These are phyloP conservation scores for Botrytis medusae DNA, from an alignment of 2,329 filamentous ascomycete species.

Conservation along the genomic window DNA sequence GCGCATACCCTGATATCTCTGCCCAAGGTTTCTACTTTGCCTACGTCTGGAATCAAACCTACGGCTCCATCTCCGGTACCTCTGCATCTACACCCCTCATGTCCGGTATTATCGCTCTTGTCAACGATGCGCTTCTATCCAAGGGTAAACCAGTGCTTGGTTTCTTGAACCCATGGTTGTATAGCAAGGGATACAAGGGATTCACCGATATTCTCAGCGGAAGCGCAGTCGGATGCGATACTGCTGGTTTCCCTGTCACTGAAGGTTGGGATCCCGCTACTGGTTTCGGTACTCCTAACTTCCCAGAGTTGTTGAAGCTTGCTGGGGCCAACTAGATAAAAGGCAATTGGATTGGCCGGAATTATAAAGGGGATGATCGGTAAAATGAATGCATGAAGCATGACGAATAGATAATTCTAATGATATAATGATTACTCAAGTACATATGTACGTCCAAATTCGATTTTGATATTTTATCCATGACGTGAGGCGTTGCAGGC, in stretches of 20 bases:
- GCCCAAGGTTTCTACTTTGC: conserved; percentile 59
- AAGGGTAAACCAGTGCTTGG: conserved; percentile 47
- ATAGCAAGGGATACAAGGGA: conserved; percentile 40
- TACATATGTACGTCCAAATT: neutral
- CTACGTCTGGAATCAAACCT: conserved; percentile 41
- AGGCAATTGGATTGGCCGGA: neutral
- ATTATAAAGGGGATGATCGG: too few relatives aligned
- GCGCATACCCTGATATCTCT: conserved; percentile 53
- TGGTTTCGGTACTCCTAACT: conserved; percentile 40
- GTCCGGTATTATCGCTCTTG: conserved; percentile 56
- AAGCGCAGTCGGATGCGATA: conserved; percentile 41
- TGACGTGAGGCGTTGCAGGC: too few relatives aligned
- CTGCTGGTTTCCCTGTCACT: conserved; percentile 34
- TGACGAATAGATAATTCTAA: conserved; percentile 5
- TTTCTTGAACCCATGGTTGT: conserved; percentile 48
- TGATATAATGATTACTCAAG: conserved; percentile 10
- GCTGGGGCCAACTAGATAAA: neutral
- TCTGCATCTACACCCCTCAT: conserved; percentile 56
- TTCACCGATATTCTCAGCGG: conserved; percentile 44
- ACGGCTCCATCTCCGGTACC: conserved; percentile 48
- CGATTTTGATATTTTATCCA: too few relatives aligned
- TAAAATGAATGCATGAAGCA: neutral
- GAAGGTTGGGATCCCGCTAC: conserved; percentile 43
- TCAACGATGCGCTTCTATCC: conserved; percentile 61
- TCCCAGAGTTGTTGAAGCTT: conserved; percentile 11